A percentile compares a stretch with the other conserved stretches of the same genome.
These are phyloP conservation scores for Mollisiaceae sp. DNA, from an alignment of 2,329 filamentous ascomycete genomes.

Conservation along the genomic window DNA sequence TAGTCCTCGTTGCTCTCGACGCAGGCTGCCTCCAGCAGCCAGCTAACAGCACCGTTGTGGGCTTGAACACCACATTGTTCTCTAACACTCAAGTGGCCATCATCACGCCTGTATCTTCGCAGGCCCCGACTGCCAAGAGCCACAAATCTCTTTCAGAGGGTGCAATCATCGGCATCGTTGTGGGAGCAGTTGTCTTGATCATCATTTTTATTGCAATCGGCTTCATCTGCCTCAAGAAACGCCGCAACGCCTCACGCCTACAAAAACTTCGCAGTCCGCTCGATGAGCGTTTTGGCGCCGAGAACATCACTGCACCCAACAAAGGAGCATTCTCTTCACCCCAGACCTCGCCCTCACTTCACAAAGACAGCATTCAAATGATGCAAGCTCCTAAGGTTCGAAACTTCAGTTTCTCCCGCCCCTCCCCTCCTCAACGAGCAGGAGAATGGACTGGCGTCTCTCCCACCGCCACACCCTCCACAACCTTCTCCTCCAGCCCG, in stretches of 20 bases:
- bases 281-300: slow-evolving; percentile 37
- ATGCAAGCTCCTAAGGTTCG: slow-evolving; percentile 9
- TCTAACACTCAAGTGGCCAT: slow-evolving; percentile 32
- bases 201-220: slow-evolving; percentile 24
- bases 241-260: slow-evolving; percentile 14
- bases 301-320: slow-evolving; percentile 36
- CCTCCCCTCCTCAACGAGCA: slow-evolving; percentile 11
- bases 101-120: slow-evolving; percentile 28
- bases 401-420: slow-evolving; percentile 16
- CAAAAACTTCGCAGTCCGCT: slow-evolving; percentile 31
- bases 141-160: slow-evolving; percentile 28
- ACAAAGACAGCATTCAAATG: slow-evolving; percentile 16
- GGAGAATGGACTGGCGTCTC: slow-evolving; percentile 15
- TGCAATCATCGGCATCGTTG: slow-evolving; percentile 37
- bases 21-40: slow-evolving; percentile 39
- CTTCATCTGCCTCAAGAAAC: slow-evolving; percentile 31
- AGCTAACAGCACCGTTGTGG: slow-evolving; percentile 29
- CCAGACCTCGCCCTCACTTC: slow-evolving; percentile 16
- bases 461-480: background rate
- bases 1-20: slow-evolving; percentile 38
- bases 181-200: slow-evolving; percentile 28
- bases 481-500: background rate
- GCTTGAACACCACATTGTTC: slow-evolving; percentile 38
- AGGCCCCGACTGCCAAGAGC: slow-evolving; percentile 7
- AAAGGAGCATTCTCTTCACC: slow-evolving; percentile 20